phyloP scores from a whole-genome alignment of 371 early-diverging fungal species.

The Rhizopus delemar region DNA sequence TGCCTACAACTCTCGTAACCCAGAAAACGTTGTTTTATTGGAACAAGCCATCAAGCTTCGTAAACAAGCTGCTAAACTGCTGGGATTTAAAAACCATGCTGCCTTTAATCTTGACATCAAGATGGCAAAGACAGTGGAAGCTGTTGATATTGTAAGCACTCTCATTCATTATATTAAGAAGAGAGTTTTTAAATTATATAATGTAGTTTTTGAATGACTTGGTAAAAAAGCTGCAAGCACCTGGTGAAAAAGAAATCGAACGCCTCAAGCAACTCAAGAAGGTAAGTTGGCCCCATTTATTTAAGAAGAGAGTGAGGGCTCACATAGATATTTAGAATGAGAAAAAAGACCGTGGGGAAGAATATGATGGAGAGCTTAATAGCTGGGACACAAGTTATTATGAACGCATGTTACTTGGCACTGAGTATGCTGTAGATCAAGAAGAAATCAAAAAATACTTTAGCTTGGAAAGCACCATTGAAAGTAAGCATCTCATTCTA shows the following conservation, averaged over 20 bases:
- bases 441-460: constrained; percentile 81
- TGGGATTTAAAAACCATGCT: constrained; percentile 79
- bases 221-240: constrained; percentile 51
- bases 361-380: constrained; percentile 60
- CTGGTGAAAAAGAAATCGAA: constrained; percentile 64
- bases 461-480: constrained; percentile 56
- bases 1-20: constrained; percentile 61
- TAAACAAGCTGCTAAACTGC: constrained; percentile 56
- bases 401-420: constrained; percentile 67
- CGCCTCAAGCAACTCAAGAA: constrained; percentile 60
- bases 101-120: constrained; percentile 74
- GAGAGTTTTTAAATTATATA: background rate
- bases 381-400: constrained; percentile 82
- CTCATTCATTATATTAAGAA: too few species aligned
- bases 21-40: constrained; percentile 58
- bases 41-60: constrained; percentile 64
- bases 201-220: constrained; percentile 71
- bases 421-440: constrained; percentile 72
- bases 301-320: background rate
- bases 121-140: constrained; percentile 81
- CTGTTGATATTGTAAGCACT: constrained; percentile 52
- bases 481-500: constrained; percentile 27
- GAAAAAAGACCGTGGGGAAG: constrained; percentile 33
- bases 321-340: background rate
- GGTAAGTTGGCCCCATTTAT: constrained; percentile 16